Percentiles rank a stretch among this genome's conserved stretches.
phyloP scores from a whole-genome alignment of 1,284 basidiomycete species.

The Ganoderma sp. region DNA sequence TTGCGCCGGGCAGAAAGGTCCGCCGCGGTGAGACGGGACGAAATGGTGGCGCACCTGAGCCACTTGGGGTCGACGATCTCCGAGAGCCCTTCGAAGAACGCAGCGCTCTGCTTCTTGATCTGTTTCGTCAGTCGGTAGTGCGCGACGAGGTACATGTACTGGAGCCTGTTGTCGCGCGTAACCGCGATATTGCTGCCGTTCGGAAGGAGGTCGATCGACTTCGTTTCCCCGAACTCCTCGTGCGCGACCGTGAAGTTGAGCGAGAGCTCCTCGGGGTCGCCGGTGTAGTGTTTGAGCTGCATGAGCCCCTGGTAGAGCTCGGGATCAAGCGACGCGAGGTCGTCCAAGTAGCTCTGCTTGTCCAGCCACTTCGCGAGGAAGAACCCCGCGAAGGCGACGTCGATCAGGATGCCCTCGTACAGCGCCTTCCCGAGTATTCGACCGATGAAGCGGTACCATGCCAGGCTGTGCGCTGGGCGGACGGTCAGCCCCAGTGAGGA shows the following conservation, averaged over 20 bases:
- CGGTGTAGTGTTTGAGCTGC: slow-evolving; percentile 91
- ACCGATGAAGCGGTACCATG: slow-evolving; percentile 96
- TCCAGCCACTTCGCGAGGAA: slow-evolving; percentile 96
- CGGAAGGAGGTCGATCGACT: slow-evolving; percentile 81
- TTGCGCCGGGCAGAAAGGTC: neutral
- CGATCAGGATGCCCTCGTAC: slow-evolving; percentile 97
- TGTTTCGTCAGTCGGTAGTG: slow-evolving; percentile 90
- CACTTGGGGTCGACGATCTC: slow-evolving; percentile 91
- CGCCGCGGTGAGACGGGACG: neutral
- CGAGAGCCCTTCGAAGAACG: slow-evolving; percentile 84
- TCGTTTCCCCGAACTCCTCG: slow-evolving; percentile 90
- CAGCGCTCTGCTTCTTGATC: slow-evolving; percentile 86
- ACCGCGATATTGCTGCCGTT: slow-evolving; percentile 88
- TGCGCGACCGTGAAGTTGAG: slow-evolving; percentile 90
- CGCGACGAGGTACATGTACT: slow-evolving; percentile 91
- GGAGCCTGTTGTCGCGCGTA: slow-evolving; percentile 87
- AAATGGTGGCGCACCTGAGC: slow-evolving; percentile 66
- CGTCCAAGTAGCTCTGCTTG: slow-evolving; percentile 88
- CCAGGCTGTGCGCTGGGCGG: slow-evolving; percentile 73
- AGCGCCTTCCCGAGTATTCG: slow-evolving; percentile 94
- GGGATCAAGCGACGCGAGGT: slow-evolving; percentile 88
- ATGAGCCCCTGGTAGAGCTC: slow-evolving; percentile 93
- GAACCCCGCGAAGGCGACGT: slow-evolving; percentile 95
- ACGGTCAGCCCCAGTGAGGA: slow-evolving; percentile 1
- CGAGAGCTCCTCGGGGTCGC: slow-evolving; percentile 89